Evolutionary conservation across 768 basidiomycete species (phyloP).

Genomic region (Collybia mongolica): DNA sequence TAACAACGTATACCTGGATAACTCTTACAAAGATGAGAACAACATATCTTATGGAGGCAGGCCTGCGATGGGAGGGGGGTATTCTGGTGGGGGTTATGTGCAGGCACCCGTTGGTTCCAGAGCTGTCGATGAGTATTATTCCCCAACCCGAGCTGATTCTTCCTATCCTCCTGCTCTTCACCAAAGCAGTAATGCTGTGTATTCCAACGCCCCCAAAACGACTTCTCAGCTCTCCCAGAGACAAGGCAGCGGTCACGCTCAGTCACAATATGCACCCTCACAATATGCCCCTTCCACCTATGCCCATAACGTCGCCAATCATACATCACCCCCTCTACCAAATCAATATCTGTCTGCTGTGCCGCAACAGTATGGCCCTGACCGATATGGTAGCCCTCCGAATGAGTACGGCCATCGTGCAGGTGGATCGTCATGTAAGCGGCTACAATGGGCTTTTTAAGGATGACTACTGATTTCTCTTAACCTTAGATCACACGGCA

Average conservation of each 20-base stretch:
- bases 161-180: constrained; percentile 48
- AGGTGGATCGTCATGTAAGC: constrained; percentile 56
- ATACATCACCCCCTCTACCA: constrained; percentile 26
- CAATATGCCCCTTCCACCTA: constrained; percentile 25
- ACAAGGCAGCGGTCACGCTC: constrained; percentile 21
- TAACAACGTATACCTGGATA: constrained; percentile 56
- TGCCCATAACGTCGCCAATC: constrained; percentile 22
- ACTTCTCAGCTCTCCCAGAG: constrained; percentile 13
- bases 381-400: constrained; percentile 27
- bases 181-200: constrained; percentile 25
- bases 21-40: constrained; percentile 30
- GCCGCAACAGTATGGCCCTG: constrained; percentile 31
- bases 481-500: constrained; percentile 52
- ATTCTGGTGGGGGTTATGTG: constrained; percentile 59
- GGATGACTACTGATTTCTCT: constrained; percentile 2
- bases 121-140: constrained; percentile 76
- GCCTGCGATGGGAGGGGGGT: constrained; percentile 27
- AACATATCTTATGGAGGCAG: constrained; percentile 27
- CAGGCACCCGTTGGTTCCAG: constrained; percentile 63
- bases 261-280: constrained; percentile 22
- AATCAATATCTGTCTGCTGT: constrained; percentile 33
- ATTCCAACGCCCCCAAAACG: constrained; percentile 10
- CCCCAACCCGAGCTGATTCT: constrained; percentile 28
- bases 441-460: background rate
- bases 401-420: constrained; percentile 52